Conservation (phyloP, 345 rosid species). For the Euphorbia pulcherrima region DNA sequence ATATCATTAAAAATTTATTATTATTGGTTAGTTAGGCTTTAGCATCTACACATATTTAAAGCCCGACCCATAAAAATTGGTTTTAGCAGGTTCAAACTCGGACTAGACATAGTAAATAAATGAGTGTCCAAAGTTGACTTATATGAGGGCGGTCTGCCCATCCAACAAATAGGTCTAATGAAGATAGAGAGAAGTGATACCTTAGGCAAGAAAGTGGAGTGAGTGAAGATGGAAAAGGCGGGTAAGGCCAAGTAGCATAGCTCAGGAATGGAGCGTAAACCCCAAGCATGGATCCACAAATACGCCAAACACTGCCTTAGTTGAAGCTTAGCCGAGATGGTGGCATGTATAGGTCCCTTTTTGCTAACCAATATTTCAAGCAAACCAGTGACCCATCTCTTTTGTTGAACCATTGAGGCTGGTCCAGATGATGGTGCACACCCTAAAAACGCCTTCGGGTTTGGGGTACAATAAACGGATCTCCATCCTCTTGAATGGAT, state of each 20-base stretch:
- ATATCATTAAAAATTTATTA: no score
- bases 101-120: no score
- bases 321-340: conserved; percentile 31
- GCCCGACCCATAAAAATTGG: no score
- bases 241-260: conserved; percentile 50
- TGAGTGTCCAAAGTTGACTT: no score
- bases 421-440: conserved; percentile 45
- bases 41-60: no score
- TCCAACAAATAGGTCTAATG: no score
- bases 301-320: conserved; percentile 49
- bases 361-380: conserved; percentile 45
- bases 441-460: conserved; percentile 58
- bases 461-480: conserved; percentile 20
- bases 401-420: conserved; percentile 39
- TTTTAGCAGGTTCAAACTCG: no score
- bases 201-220: conserved; percentile 60
- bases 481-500: conserved; percentile 43
- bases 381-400: conserved; percentile 62
- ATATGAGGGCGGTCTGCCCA: no score
- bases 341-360: conserved; percentile 34
- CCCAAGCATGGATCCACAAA: conserved; percentile 30
- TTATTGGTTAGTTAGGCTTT: no score
- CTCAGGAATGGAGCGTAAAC: conserved; percentile 49
- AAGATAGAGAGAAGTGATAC: conserved; percentile 16
- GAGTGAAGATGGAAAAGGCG: conserved; percentile 54